Evolutionary conservation across 345 rosid species (phyloP), one percentile per base, ranked within the genome.

Genomic region (Corchorus olitorius): DNA sequence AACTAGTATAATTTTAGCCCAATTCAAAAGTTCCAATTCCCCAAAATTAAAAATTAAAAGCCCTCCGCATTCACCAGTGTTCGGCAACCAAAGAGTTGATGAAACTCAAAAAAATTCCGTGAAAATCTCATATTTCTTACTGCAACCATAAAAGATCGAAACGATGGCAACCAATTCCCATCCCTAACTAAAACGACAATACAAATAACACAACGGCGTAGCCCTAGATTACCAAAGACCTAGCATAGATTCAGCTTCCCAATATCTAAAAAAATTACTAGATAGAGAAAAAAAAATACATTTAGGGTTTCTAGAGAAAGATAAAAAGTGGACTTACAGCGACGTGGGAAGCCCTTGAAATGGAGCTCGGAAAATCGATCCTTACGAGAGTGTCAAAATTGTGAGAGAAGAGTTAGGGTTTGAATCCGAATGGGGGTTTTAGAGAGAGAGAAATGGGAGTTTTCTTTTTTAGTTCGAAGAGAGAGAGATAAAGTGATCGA

Each of bases 401-500:
- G 49, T 39, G 62, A 20, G n/a, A 65, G 20, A 62, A 77, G 80
- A 49, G 76, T 79, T 84, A 84, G 90, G 87, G 85, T 79, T 75
- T 84, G 76, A 66, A 81, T 65, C 78, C 45, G 45, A 52, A 70
- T 5, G 22, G 16, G 17, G 2, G 6, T 50, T 50, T 52, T 45
- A 78, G 74, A 77, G 70, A 70, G 74, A 80, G 70, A 73, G 77
- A 59, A 62, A 75, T 70, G 81, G 39, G 71, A 37, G 53, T 67
- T 58, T 75, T 61, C 5, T 11, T 56, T 58, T 70, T 70, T 46
- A 68, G 48, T 9, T 70, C 56, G 69, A 66, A 76, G 16, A 65
- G 72, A 72, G 65, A 82, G 84, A 81, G 82, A 83, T 70, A 85
- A 83, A 86, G 89, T 52, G 81, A 77, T 86, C 83, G 81, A 87